These are phyloP conservation scores for Colletotrichum sojae DNA, from an alignment of 2,329 filamentous ascomycete genomes.

Conservation along the genomic window DNA sequence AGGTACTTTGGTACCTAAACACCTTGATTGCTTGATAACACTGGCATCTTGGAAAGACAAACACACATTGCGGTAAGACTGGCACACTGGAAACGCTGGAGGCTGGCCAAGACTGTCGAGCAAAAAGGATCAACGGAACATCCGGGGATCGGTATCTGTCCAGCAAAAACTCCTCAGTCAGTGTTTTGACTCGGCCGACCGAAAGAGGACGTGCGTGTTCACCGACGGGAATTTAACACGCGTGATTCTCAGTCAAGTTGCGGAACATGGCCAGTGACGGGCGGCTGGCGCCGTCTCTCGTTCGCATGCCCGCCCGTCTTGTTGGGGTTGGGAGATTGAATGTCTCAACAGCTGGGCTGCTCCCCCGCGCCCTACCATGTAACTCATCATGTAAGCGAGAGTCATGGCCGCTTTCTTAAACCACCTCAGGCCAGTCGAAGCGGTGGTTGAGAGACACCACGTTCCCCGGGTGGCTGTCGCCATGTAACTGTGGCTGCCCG, in stretches of 20 bases:
- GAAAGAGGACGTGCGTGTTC: background rate
- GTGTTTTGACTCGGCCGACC: background rate
- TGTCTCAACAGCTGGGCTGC: slow-evolving; percentile 30
- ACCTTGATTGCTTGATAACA: too few species aligned
- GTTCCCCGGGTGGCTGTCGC: slow-evolving; percentile 13
- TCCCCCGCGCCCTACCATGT: background rate
- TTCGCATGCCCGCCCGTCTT: slow-evolving; percentile 18
- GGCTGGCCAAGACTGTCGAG: background rate
- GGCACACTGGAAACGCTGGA: too few species aligned
- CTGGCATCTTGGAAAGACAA: background rate
- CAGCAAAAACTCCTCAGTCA: background rate
- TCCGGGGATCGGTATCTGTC: slow-evolving; percentile 10
- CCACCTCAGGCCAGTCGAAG: slow-evolving; percentile 5
- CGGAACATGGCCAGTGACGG: slow-evolving; percentile 9
- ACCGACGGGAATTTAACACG: slow-evolving; percentile 4
- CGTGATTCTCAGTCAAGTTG: slow-evolving; percentile 10
- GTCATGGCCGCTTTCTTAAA: background rate
- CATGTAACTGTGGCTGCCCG: background rate
- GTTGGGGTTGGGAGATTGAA: slow-evolving; percentile 31
- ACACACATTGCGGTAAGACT: too few species aligned
- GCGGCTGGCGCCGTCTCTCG: slow-evolving; percentile 5
- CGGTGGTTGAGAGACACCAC: slow-evolving; percentile 17
- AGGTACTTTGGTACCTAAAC: background rate
- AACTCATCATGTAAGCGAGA: background rate
- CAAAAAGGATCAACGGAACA: slow-evolving; percentile 10